Conservation (phyloP, 2,329 filamentous ascomycete genomes). For the Bretziella fagacearum region DNA sequence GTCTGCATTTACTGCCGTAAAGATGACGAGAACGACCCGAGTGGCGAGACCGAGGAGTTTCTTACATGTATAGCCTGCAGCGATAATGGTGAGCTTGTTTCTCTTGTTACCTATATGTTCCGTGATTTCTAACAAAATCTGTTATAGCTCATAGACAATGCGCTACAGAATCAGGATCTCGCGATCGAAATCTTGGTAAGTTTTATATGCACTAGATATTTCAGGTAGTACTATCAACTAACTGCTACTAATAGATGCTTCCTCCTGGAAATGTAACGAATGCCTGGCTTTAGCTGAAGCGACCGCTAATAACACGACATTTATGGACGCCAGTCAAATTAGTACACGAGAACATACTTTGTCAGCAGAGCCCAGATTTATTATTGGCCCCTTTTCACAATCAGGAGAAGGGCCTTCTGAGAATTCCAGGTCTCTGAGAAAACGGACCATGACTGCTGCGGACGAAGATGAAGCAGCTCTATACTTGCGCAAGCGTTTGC, state of each 20-base stretch:
- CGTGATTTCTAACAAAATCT: not conserved
- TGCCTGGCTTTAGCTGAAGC: slow-evolving; percentile 23
- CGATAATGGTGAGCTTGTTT: slow-evolving; percentile 51
- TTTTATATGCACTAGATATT: not conserved
- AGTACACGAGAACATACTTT: not conserved
- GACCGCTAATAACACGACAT: slow-evolving; percentile 1
- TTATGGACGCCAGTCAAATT: not conserved
- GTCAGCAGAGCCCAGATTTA: not conserved
- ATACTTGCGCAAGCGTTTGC: slow-evolving; percentile 10
- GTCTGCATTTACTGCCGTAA: slow-evolving; percentile 55
- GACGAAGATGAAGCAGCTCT: slow-evolving; percentile 13
- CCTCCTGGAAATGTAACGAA: slow-evolving; percentile 32
- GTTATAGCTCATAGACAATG: slow-evolving; percentile 74
- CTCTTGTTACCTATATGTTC: slow-evolving; percentile 20
- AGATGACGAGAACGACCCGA: slow-evolving; percentile 67
- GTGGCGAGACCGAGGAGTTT: slow-evolving; percentile 44
- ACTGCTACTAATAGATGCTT: not conserved
- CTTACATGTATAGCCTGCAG: slow-evolving; percentile 62
- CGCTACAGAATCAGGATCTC: slow-evolving; percentile 44
- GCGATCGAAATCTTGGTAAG: slow-evolving; percentile 31
- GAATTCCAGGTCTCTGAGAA: slow-evolving; percentile 9
- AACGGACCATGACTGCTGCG: slow-evolving; percentile 12
- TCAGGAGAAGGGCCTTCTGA: not conserved
- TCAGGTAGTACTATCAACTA: not conserved
- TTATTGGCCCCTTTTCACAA: not conserved